phyloP scores from a whole-genome alignment of 2,329 filamentous ascomycete genomes.

The Westerdykella aurantiaca region DNA sequence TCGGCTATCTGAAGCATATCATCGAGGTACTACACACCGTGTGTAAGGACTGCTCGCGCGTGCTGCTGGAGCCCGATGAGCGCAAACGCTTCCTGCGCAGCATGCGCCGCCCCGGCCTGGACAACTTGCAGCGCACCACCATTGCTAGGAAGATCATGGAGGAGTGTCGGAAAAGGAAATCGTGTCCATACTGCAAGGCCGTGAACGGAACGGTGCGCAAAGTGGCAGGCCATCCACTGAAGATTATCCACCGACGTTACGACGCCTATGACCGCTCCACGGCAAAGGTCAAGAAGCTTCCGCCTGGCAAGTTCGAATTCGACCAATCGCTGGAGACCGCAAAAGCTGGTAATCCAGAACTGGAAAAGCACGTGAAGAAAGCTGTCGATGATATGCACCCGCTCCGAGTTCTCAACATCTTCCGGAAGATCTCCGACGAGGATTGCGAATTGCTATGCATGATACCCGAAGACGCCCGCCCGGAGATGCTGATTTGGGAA shows the following conservation, averaged over 20 bases:
- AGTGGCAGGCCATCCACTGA: constrained; percentile 71
- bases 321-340: constrained; percentile 80
- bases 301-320: constrained; percentile 75
- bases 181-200: constrained; percentile 72
- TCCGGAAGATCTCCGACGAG: constrained; percentile 75
- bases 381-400: constrained; percentile 94
- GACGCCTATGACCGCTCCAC: constrained; percentile 82
- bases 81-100: constrained; percentile 72
- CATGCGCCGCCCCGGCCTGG: constrained; percentile 72
- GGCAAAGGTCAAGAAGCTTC: constrained; percentile 75
- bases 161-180: constrained; percentile 80
- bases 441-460: constrained; percentile 91
- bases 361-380: constrained; percentile 87
- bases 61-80: constrained; percentile 76
- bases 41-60: constrained; percentile 84
- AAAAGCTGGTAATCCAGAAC: constrained; percentile 68
- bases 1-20: constrained; percentile 91
- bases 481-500: constrained; percentile 98
- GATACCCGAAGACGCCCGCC: constrained; percentile 76
- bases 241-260: constrained; percentile 92
- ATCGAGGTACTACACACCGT: constrained; percentile 90
- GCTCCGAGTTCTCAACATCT: constrained; percentile 79
- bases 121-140: constrained; percentile 77
- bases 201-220: constrained; percentile 92
- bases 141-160: constrained; percentile 85